Evolutionary conservation across 106 monocot genomes (phyloP).

Genomic region (Triglochin maritima): DNA sequence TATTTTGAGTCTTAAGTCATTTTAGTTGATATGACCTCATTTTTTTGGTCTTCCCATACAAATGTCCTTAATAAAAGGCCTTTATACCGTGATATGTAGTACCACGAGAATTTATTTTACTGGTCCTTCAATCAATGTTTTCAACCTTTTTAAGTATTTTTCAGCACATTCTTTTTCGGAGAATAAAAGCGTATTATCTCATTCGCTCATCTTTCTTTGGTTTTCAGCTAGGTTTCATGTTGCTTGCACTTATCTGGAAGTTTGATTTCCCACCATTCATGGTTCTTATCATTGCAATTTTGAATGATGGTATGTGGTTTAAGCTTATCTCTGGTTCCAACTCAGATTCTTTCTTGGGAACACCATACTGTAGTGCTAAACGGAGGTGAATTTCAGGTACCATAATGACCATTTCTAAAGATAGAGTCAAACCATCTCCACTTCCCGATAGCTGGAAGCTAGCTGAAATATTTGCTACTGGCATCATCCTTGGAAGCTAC

Average conservation of each 20-base stretch:
- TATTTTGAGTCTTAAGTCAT: no score
- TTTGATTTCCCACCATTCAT: conserved; percentile 96
- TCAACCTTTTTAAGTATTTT: no score
- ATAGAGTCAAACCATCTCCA: conserved; percentile 91
- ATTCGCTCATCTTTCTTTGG: not conserved
- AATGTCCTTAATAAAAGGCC: no score
- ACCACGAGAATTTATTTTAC: no score
- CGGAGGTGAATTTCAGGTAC: conserved; percentile 30
- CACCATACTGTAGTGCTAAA: not conserved
- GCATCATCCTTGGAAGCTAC: conserved; percentile 69
- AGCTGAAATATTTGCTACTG: conserved; percentile 82
- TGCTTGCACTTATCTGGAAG: conserved; percentile 81
- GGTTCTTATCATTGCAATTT: conserved; percentile 94
- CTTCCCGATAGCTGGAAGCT: conserved; percentile 92
- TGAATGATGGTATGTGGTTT: conserved; percentile 63
- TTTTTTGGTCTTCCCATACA: no score
- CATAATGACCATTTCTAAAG: conserved; percentile 96
- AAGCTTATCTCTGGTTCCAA: not conserved
- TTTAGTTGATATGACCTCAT: no score
- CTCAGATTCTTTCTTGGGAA: no score
- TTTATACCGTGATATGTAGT: no score
- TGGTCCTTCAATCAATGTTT: no score
- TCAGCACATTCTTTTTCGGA: no score
- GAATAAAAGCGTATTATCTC: not conserved
- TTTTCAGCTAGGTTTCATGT: conserved; percentile 81